A percentile compares a stretch with the other conserved stretches of the same genome.
Evolutionary conservation across 2,329 filamentous ascomycete species (phyloP).

Genomic region (Teratosphaeria viscida): DNA sequence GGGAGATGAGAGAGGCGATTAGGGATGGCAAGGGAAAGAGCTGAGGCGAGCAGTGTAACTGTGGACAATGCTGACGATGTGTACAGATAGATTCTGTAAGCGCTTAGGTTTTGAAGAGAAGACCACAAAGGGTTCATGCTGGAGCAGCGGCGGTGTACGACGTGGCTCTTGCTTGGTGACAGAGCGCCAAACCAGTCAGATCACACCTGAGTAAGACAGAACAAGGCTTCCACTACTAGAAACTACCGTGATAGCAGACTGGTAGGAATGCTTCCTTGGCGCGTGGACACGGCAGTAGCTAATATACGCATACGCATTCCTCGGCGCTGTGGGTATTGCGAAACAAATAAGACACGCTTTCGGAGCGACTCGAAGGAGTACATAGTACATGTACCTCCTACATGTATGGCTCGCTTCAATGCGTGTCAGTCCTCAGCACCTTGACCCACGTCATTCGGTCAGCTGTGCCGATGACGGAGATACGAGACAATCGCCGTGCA

Average conservation of each 20-base stretch:
- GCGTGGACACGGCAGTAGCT: too few relatives aligned
- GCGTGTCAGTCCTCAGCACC: background rate
- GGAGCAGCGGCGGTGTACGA: too few relatives aligned
- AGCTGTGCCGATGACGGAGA: background rate
- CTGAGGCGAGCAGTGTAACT: background rate
- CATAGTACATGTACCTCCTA: background rate
- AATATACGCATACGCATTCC: too few relatives aligned
- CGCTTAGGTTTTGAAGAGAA: background rate
- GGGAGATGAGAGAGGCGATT: slow-evolving; percentile 38
- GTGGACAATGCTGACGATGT: background rate
- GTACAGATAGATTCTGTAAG: background rate
- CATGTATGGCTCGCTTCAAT: background rate
- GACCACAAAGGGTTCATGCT: too few relatives aligned
- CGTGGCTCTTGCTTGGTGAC: too few relatives aligned
- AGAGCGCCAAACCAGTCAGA: too few relatives aligned
- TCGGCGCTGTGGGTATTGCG: too few relatives aligned
- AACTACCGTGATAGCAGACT: too few relatives aligned
- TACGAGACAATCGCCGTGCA: background rate
- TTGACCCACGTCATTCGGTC: background rate
- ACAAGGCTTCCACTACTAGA: too few relatives aligned
- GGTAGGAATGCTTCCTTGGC: too few relatives aligned
- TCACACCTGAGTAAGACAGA: too few relatives aligned
- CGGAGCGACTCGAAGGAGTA: background rate
- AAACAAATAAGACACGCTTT: too few relatives aligned
- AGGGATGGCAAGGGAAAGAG: background rate